These are phyloP conservation scores for Lithospermum erythrorhizon DNA, from an alignment of 257 asterid genomes.

Conservation along the genomic window DNA sequence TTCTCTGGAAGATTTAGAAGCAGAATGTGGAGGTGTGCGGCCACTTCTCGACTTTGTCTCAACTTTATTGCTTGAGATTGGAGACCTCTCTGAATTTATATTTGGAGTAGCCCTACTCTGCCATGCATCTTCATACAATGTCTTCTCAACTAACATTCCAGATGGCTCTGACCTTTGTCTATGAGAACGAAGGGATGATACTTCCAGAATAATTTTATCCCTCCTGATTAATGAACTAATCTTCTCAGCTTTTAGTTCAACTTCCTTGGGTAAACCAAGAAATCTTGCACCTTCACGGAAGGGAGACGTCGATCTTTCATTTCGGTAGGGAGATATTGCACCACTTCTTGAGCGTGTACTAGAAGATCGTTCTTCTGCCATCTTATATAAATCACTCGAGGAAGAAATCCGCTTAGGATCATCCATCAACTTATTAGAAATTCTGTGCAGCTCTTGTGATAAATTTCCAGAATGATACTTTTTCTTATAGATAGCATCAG, in stretches of 20 bases:
- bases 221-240: conserved; percentile 42
- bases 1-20: conserved; percentile 8
- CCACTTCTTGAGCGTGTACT: conserved; percentile 55
- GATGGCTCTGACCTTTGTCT: conserved; percentile 27
- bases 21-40: conserved; percentile 9
- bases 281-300: conserved; percentile 62
- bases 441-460: conserved; percentile 38
- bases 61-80: conserved; percentile 10
- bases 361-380: conserved; percentile 45
- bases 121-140: conserved; percentile 34
- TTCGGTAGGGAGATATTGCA: conserved; percentile 71
- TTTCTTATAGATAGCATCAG: conserved; percentile 40
- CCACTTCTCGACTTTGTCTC: conserved; percentile 15
- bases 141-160: conserved; percentile 23
- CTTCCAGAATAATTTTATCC: conserved; percentile 46
- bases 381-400: conserved; percentile 24
- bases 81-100: conserved; percentile 13
- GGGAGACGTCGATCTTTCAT: conserved; percentile 65
- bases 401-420: conserved; percentile 26
- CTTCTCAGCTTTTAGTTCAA: conserved; percentile 34
- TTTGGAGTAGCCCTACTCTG: conserved; percentile 11
- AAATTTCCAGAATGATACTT: conserved; percentile 70
- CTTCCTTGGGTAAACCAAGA: conserved; percentile 65
- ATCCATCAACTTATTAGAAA: conserved; percentile 22
- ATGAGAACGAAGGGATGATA: conserved; percentile 30